Base-by-base conservation (phyloP, 106 monocot species). In the Allium cepa region DNA sequence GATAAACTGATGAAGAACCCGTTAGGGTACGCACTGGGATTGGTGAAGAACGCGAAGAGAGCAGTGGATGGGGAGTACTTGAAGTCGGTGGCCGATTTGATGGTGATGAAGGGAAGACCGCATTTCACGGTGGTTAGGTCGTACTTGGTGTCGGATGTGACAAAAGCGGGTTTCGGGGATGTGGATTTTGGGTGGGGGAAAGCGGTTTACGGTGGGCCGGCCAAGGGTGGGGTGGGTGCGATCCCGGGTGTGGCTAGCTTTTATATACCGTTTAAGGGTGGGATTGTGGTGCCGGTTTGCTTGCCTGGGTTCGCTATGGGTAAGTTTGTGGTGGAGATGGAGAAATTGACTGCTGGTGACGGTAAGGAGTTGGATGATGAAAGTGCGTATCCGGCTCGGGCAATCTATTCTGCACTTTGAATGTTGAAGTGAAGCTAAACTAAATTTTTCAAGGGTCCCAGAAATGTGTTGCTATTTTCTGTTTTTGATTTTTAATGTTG, bases 121-220 rank as follows among this genome's bases (percentile, higher is more conserved):
- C 83, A 75, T 64, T 76, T 79, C 84, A 69, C 72, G 7, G 79
- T 64, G 11, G 73, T 75, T 55, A 57, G 77, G 14, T 59, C 83
- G 7, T 79, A 82, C 56, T 51, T 82, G 47, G 91, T 84, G 26
- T 87, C 91, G 14, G 91, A 91, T 68, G 67, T 82, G 50, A 82
- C 79, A 1, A 68, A 63, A 5, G 67, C 82, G 2, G 84, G 87
- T 8, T 73, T 87, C 64, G 15, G 27, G 10, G 71, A 79, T 2
- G 72, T 91, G 52, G 84, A 87, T 53, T 84, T 77, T 59, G 84
- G 91, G 14, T 91, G 91, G 87, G 91, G 91, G 16, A 75, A 82
- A 77, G 72, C 84, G 4, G 73, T 14, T 55, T 83, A 83, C 58
- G 81, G 87, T 14, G 80, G 81, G 1, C 81, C 81, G 49, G 79